Base-by-base conservation (phyloP, 2,329 filamentous ascomycete genomes). In the Lecanoromycetidae sp. region DNA sequence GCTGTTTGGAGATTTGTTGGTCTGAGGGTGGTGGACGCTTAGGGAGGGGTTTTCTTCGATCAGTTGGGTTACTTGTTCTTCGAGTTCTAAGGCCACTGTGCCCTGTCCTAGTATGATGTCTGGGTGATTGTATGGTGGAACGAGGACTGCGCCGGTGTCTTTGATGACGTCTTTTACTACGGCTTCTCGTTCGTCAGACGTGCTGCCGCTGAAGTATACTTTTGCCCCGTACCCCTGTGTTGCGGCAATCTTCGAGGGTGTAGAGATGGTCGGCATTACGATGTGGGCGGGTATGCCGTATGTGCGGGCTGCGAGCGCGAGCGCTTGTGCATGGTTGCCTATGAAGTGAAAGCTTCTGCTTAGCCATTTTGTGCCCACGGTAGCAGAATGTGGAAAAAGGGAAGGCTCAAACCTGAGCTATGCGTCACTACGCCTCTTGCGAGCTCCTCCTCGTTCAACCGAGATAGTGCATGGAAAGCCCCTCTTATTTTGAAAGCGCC, bases 311-410 rank as follows among this genome's bases (percentile, higher is more conserved):
- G 90, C 90, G 42, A 95, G 80, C 2, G 90, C 79, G 48, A 96
- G 79, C 1, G 91, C 90, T 70, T 94, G 87, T 0, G 90, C 90
- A 61, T 96, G 91, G 66, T 96, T 96, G 50, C 90, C 88, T 90
- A 53, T 32, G n/a, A 30, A 30, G 10, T 33, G 4, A 8, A n/a
- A 33, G 1, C 25, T 13, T 1, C 34, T 20, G 3, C 4, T 33
- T 7, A 43, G 19, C 10, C 6, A 32, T 5, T 13, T 35, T 29
- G 17, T 6, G 12, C 10, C 22, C 7, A 33, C 22, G 26, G 29
- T 9, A n/a, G 30, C 17, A 6, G 22, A 9, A n/a, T 26, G 13
- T 9, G 9, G 15, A 15, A 6, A 22, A 37, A 12, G 5, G 10
- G 10, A 15, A 9, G 20, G 60, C 55, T 63, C 57, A 41, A 66